Conservation (phyloP, 192 early-diverging fungal species). For the Allomyces arbusculus region DNA sequence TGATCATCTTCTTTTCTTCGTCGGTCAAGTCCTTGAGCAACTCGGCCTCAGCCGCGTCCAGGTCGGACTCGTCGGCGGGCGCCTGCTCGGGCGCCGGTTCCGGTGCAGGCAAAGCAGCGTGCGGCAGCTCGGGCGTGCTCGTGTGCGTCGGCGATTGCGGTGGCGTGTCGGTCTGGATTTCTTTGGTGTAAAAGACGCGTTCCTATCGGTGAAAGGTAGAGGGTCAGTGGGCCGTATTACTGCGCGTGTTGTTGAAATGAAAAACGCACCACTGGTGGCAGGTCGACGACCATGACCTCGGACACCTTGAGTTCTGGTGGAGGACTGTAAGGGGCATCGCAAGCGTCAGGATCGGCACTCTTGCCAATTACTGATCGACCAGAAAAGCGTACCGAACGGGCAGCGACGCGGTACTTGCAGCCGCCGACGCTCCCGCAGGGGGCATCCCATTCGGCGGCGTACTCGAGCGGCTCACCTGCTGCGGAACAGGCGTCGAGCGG, state of each 20-base stretch:
- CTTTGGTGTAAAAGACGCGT: slow-evolving; percentile 74
- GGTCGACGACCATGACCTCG: slow-evolving; percentile 64
- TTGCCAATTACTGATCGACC: neutral
- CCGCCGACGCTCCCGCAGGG: neutral
- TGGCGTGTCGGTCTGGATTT: slow-evolving; percentile 46
- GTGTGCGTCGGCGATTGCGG: slow-evolving; percentile 26
- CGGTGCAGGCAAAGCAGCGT: neutral
- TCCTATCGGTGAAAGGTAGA: slow-evolving; percentile 22
- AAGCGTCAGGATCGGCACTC: slow-evolving; percentile 4
- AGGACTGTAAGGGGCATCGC: slow-evolving; percentile 14
- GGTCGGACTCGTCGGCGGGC: neutral
- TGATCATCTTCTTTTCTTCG: slow-evolving; percentile 57
- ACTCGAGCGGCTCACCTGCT: neutral
- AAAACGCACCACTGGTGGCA: slow-evolving; percentile 48
- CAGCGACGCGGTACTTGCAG: slow-evolving; percentile 5
- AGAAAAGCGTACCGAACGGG: neutral
- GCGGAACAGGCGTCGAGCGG: neutral
- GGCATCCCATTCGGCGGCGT: neutral
- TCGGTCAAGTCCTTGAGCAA: slow-evolving; percentile 48
- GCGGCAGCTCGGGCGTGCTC: slow-evolving; percentile 6
- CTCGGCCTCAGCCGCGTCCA: neutral
- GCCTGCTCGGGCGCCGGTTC: neutral
- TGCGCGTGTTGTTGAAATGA: neutral
- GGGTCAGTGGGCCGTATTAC: neutral
- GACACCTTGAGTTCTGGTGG: slow-evolving; percentile 37